These are phyloP conservation scores for Aurifilum marmelostoma DNA, from an alignment of 2,329 filamentous ascomycete genomes.

Conservation along the genomic window DNA sequence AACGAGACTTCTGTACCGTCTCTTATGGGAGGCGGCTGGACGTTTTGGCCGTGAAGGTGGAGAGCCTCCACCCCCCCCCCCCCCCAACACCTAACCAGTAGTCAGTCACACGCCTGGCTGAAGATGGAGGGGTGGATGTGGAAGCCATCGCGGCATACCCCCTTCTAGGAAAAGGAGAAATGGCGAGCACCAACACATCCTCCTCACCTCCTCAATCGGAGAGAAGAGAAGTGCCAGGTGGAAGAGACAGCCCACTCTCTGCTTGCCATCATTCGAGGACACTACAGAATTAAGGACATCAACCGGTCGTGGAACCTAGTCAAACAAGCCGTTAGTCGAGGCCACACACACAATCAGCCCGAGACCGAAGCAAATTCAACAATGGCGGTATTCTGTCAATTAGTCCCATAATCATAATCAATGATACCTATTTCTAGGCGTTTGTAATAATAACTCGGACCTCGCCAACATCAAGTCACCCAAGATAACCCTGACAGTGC, in stretches of 20 bases:
- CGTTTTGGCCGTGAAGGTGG: constrained; percentile 24
- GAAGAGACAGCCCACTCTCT: neutral
- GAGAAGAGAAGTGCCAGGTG: neutral
- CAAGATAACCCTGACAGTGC: too few relatives aligned
- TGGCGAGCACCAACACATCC: neutral
- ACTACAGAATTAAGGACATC: neutral
- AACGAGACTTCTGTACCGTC: neutral
- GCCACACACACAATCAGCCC: neutral
- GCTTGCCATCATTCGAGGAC: neutral
- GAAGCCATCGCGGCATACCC: neutral
- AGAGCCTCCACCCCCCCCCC: too few relatives aligned
- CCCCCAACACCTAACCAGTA: too few relatives aligned
- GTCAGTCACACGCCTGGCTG: too few relatives aligned
- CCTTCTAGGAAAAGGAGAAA: neutral
- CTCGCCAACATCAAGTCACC: too few relatives aligned
- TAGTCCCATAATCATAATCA: neutral
- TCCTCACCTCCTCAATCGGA: neutral
- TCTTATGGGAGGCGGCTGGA: constrained; percentile 20
- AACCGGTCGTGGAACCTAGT: neutral
- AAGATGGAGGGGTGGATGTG: too few relatives aligned
- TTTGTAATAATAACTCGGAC: too few relatives aligned
- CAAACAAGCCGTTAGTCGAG: neutral
- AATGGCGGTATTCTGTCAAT: neutral
- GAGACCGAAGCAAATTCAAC: neutral
- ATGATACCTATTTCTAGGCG: neutral